Base-by-base conservation (phyloP, 1,284 basidiomycete species). In the Retiboletus flavoniger region DNA sequence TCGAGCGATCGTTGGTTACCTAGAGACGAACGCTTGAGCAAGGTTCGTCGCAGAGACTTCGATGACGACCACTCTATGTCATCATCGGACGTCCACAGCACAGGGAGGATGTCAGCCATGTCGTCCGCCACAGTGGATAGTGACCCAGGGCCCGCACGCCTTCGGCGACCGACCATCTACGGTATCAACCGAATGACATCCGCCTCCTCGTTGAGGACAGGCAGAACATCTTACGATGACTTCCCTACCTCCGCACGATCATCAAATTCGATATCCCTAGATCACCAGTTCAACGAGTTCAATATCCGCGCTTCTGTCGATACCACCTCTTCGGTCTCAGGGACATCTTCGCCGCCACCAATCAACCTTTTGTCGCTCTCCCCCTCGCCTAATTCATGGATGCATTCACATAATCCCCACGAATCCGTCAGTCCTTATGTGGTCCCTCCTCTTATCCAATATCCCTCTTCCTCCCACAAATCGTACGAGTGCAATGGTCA, bases 51-150 rank as follows among this genome's bases (percentile, higher is more conserved):
- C 66, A 79, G 88, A 66, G 89, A 92, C 64, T 87, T 83, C 60
- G 92, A 94, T 69, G 92, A 94, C 69, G 91, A 93, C 70, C 91
- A 92, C 71, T 93, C 91, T 40, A 89, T 91, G 81, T 91, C 90
- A 52, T 93, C 90, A 32, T 90, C 90, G 38, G 91, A 93, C 62
- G 76, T 91, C 29, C 85, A 85, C 60, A 90, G 87, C 61, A 76
- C 87, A 50, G 78, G 80, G 40, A 79, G 79, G 54, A 78, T 88
- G 75, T 89, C 88, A 7, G 80, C 82, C 43, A 83, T 89, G 62
- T 91, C 89, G 13, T 89, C 88, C 64, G 81, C 84, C 29, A 89
- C 90, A 3, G 84, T 89, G 53, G 89, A 91, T 67, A 88, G 84
- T 63, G 91, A 93, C 70, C 91, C 92, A 47, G 90, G 92, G 2